Percentiles rank a stretch among this genome's conserved stretches.
phyloP scores from a whole-genome alignment of 1,284 basidiomycete species.

The Ganoderma boninense region DNA sequence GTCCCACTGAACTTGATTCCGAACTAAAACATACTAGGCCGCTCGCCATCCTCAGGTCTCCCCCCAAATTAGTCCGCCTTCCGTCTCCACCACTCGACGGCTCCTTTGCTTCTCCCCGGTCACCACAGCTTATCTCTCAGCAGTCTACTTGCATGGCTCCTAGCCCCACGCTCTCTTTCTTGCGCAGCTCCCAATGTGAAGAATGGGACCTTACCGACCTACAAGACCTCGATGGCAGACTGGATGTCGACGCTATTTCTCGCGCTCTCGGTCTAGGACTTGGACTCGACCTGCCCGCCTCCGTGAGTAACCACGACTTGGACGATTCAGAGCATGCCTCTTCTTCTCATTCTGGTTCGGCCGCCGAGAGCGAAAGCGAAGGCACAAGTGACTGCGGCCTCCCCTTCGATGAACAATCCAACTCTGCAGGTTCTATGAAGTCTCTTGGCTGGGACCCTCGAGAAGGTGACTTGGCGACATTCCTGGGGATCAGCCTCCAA shows the following conservation, averaged over 20 bases:
- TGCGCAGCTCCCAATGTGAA: neutral
- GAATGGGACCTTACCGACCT: conserved; percentile 39
- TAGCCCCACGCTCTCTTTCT: neutral
- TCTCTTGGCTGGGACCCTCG: conserved; percentile 19
- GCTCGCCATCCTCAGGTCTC: conserved; percentile 25
- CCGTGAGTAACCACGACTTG: conserved; percentile 3
- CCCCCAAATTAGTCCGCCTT: neutral
- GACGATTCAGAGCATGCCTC: neutral
- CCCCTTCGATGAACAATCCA: conserved; percentile 8
- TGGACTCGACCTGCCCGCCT: conserved; percentile 12
- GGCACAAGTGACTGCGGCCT: neutral
- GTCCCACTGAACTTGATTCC: conserved; percentile 2
- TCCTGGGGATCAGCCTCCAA: conserved; percentile 23
- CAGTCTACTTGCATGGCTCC: neutral
- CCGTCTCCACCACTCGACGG: neutral
- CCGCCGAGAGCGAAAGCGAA: conserved; percentile 4
- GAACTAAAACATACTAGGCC: conserved; percentile 19
- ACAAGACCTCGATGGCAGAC: conserved; percentile 32
- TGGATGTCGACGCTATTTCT: conserved; percentile 43
- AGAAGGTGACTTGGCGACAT: conserved; percentile 13
- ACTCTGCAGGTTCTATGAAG: conserved; percentile 12
- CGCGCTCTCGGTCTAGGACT: conserved; percentile 39
- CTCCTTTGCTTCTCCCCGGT: conserved; percentile 1
- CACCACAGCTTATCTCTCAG: neutral
- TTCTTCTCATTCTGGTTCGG: neutral